A percentile compares a stretch with the other conserved stretches of the same genome.
phyloP scores from a whole-genome alignment of 1,139 yeast species.

The Saccharomycopsis crataegensis region DNA sequence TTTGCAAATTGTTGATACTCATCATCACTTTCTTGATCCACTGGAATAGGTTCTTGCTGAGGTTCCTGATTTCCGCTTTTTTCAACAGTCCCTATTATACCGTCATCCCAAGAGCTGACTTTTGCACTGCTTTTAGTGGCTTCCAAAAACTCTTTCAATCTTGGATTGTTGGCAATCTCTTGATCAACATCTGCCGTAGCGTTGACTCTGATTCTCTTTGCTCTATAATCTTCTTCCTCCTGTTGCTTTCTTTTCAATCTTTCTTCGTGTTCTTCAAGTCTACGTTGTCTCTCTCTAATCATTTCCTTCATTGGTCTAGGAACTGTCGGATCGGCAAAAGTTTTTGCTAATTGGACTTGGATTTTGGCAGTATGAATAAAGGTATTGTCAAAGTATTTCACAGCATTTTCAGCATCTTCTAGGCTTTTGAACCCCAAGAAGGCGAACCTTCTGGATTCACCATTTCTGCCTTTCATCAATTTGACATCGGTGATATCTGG shows the following conservation, averaged over 20 bases:
- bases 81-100: slow-evolving; percentile 46
- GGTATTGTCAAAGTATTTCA: slow-evolving; percentile 63
- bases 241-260: slow-evolving; percentile 41
- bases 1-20: slow-evolving; percentile 50
- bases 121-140: slow-evolving; percentile 69
- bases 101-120: slow-evolving; percentile 58
- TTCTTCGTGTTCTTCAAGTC: slow-evolving; percentile 49
- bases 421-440: slow-evolving; percentile 75
- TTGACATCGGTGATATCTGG: slow-evolving; percentile 77
- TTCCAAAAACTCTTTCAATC: slow-evolving; percentile 71
- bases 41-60: slow-evolving; percentile 21
- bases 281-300: slow-evolving; percentile 46
- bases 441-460: slow-evolving; percentile 89
- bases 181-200: slow-evolving; percentile 37
- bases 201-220: slow-evolving; percentile 23
- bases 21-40: slow-evolving; percentile 45
- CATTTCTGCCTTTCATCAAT: slow-evolving; percentile 69
- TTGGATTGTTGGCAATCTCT: slow-evolving; percentile 56
- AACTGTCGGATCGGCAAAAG: slow-evolving; percentile 73
- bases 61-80: slow-evolving; percentile 20
- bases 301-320: slow-evolving; percentile 69
- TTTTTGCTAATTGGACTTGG: slow-evolving; percentile 74
- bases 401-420: slow-evolving; percentile 74
- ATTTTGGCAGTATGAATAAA: slow-evolving; percentile 79
- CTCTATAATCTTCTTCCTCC: slow-evolving; percentile 29